Evolutionary conservation across 2,329 filamentous ascomycete species (phyloP).

Genomic region (Arthroderma sp.): DNA sequence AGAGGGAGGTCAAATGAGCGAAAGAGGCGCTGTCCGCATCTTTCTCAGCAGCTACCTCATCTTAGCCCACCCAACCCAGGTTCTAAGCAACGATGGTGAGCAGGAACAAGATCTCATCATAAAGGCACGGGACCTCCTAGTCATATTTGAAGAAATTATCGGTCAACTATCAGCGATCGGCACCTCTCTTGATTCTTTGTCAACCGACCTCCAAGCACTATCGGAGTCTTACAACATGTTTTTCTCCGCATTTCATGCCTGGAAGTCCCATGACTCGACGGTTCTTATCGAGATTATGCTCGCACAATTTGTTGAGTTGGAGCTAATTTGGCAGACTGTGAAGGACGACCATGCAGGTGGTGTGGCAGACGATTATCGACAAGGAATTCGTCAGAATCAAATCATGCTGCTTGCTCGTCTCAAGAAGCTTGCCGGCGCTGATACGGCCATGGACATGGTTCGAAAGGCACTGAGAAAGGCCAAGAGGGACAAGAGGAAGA

Average conservation of each 20-base stretch:
- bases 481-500: conserved; percentile 39
- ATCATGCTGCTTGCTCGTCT: conserved; percentile 49
- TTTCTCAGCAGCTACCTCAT: conserved; percentile 53
- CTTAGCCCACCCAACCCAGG: conserved; percentile 46
- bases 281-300: conserved; percentile 54
- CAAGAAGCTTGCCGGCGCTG: conserved; percentile 48
- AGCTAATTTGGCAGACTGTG: conserved; percentile 55
- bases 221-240: conserved; percentile 47
- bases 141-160: conserved; percentile 41
- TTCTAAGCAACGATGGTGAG: conserved; percentile 48
- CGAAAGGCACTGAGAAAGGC: conserved; percentile 48
- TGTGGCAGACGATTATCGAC: conserved; percentile 49
- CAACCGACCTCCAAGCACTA: conserved; percentile 35
- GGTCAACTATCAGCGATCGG: conserved; percentile 35
- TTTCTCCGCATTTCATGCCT: conserved; percentile 49
- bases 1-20: conserved; percentile 33
- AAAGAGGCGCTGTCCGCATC: conserved; percentile 43
- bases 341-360: conserved; percentile 49
- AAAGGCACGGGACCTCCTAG: conserved; percentile 47
- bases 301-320: conserved; percentile 51
- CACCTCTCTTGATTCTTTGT: conserved; percentile 29
- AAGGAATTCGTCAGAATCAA: conserved; percentile 54
- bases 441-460: conserved; percentile 47
- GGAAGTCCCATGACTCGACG: conserved; percentile 51
- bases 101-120: conserved; percentile 49